Base-by-base conservation (phyloP, 768 basidiomycete genomes). In the Amanita inopinata region DNA sequence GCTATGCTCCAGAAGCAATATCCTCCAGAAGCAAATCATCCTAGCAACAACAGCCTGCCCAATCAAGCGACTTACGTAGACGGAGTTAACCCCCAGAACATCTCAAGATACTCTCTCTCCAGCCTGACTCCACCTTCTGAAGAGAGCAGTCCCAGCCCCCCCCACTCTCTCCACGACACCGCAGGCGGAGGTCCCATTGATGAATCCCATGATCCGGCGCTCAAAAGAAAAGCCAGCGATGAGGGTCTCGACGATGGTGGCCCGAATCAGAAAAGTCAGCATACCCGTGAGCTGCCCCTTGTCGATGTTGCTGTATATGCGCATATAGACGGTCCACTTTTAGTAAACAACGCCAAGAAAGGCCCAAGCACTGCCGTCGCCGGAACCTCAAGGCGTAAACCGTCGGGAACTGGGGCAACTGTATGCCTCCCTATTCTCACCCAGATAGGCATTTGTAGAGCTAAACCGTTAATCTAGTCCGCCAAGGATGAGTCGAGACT, bases 221-320 rank as follows among this genome's bases (percentile, higher is more conserved):
- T 83, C 43, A 90, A 90, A 61, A 75, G 87, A 55, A 90, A 90
- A 64, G 87, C 84, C 2, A 79, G 76, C 51, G 68, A 71, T 44
- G 77, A 77, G 33, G 70, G 73, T 52, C 59, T 80, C 44, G 71
- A 72, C 2, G 76, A 79, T 28, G 80, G 75, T 9, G 81, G 76
- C 9, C 83, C 83, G 6, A 77, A 66, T 33, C 68, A 70, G 47
- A 89, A 89, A 67, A 63, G 63, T 36, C 76, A 75, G 48, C 79
- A 83, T 57, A 79, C 73, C 22, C 58, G 78, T 81, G 51, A 50
- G 76, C 62, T 27, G 3, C 15, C 5, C 8, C 17, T n/a, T 24
- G 19, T n/a, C 27, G 23, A 9, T 42, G 23, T 14, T 24, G 5
- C 36, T 8, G 9, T 8, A 39, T 20, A 35, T 31, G 12, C 18